Evolutionary conservation across 345 rosid genomes (phyloP).

Genomic region (Eucalyptus sp.): DNA sequence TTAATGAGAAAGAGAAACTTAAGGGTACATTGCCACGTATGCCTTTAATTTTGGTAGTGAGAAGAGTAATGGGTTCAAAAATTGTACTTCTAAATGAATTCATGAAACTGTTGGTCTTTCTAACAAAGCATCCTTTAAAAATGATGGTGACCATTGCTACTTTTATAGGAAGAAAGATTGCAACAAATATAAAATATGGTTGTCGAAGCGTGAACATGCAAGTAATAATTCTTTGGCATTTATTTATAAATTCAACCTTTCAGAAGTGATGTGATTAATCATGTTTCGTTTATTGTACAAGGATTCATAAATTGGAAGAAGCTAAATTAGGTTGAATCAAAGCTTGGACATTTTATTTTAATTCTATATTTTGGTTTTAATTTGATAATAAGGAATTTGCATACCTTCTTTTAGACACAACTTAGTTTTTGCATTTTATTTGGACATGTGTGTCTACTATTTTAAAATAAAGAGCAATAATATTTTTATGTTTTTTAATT

Average conservation of each 20-base stretch:
- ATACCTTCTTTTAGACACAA: background rate
- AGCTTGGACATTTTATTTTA: background rate
- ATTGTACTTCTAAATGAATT: too few relatives aligned
- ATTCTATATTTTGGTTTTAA: background rate
- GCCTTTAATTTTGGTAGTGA: background rate
- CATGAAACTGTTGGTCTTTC: too few relatives aligned
- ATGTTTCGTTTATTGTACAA: too few relatives aligned
- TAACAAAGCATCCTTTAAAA: background rate
- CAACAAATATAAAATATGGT: too few relatives aligned
- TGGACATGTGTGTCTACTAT: too few relatives aligned
- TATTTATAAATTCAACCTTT: too few relatives aligned
- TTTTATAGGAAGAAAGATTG: too few relatives aligned
- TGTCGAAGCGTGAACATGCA: too few relatives aligned
- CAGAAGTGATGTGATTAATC: too few relatives aligned
- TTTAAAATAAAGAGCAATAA: too few relatives aligned
- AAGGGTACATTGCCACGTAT: background rate
- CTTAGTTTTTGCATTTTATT: too few relatives aligned
- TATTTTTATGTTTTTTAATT: background rate
- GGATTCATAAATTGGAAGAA: background rate
- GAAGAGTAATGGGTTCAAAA: background rate
- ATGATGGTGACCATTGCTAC: background rate
- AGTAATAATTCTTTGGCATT: too few relatives aligned
- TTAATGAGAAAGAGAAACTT: background rate
- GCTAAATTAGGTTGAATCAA: background rate
- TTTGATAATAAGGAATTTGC: background rate